A percentile compares a stretch with the other conserved stretches of the same genome.
Evolutionary conservation across 192 early-diverging fungal genomes (phyloP).

Genomic region (Neocallimastix lanati): DNA sequence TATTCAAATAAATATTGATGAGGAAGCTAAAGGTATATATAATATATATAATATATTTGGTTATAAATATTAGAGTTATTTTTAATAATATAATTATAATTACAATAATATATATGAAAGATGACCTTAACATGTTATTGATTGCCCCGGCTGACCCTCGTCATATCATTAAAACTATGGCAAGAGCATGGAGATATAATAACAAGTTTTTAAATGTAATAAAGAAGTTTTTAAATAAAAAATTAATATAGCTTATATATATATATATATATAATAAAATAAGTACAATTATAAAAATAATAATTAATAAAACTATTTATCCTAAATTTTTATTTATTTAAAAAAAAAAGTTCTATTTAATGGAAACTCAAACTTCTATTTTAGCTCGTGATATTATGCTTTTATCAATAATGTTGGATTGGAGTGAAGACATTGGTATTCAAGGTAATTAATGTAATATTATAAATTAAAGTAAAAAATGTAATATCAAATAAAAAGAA

Average conservation of each 20-base stretch:
- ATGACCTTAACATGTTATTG: conserved; percentile 13
- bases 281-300: no score
- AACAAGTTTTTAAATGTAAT: conserved; percentile 3
- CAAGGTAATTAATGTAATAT: conserved; percentile 7
- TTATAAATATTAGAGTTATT: no score
- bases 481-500: not conserved
- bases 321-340: no score
- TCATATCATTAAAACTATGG: conserved; percentile 27
- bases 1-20: not conserved
- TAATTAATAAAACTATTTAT: no score
- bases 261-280: not conserved
- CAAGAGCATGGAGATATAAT: conserved; percentile 12
- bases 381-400: conserved; percentile 24
- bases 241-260: not conserved
- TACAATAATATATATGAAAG: no score
- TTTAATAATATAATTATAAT: no score
- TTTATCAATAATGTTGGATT: conserved; percentile 14
- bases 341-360: conserved; percentile 24
- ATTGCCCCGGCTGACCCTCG: conserved; percentile 19
- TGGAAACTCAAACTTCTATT: conserved; percentile 21
- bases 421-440: conserved; percentile 6
- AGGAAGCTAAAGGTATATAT: not conserved
- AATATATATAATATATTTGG: no score
- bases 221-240: not conserved
- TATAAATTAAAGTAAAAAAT: not conserved